These are phyloP conservation scores for Fagus crenata DNA, from an alignment of 306 rosid genomes.

Conservation along the genomic window DNA sequence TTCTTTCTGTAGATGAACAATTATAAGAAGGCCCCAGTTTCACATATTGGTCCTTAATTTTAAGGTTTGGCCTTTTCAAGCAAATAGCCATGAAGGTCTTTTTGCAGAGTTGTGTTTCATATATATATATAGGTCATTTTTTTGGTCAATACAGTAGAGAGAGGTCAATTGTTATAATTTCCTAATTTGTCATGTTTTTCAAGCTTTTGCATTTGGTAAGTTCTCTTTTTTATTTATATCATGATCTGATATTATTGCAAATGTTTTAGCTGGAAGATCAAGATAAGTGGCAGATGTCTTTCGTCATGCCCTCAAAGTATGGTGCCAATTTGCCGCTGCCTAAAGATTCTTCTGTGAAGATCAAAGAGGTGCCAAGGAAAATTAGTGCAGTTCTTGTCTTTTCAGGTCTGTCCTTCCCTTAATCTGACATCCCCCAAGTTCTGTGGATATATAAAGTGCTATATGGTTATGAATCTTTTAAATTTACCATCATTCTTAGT, in stretches of 20 bases:
- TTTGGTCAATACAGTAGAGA: neutral
- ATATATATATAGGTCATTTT: no score
- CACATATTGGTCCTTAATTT: neutral
- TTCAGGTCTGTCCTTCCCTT: conserved; percentile 65
- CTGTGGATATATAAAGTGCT: neutral
- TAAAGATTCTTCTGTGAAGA: conserved; percentile 72
- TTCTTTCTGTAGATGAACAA: neutral
- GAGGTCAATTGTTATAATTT: conserved; percentile 9
- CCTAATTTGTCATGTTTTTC: neutral
- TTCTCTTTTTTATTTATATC: conserved; percentile 1
- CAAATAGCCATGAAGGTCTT: neutral
- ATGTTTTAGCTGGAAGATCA: conserved; percentile 56
- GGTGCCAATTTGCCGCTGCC: conserved; percentile 78
- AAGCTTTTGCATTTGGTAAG: conserved; percentile 3
- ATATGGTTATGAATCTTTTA: neutral
- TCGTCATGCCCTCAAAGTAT: conserved; percentile 85
- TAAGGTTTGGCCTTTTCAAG: neutral
- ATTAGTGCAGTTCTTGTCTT: conserved; percentile 76
- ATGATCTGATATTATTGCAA: conserved; percentile 27
- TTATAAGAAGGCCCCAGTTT: neutral
- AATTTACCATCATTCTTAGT: neutral
- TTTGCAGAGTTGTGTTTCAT: neutral
- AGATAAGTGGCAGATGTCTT: conserved; percentile 89
- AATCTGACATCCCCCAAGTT: neutral
- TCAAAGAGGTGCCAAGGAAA: conserved; percentile 73